Evolutionary conservation across 129 eudicot genomes (phyloP).

Genomic region (Ambrosia artemisiifolia): DNA sequence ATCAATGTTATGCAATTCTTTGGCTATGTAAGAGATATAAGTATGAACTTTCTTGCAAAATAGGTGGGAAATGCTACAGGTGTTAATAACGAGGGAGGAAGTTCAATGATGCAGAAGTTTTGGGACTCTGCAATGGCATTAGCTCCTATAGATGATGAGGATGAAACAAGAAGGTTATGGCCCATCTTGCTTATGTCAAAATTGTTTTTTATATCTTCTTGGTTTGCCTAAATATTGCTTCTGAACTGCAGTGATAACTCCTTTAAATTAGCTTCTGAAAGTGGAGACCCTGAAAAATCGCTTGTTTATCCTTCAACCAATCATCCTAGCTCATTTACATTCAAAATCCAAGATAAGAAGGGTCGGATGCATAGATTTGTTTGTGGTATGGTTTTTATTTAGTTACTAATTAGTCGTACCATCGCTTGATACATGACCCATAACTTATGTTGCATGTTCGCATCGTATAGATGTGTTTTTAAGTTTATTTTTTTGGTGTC

Average conservation of each 20-base stretch:
- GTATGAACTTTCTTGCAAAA: conserved; percentile 9
- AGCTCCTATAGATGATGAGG: conserved; percentile 63
- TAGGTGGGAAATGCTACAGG: conserved; percentile 90
- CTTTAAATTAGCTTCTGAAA: conserved; percentile 63
- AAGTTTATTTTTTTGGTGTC: not conserved
- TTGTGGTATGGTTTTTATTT: conserved; percentile 59
- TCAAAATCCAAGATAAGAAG: conserved; percentile 82
- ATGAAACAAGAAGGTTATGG: conserved; percentile 70
- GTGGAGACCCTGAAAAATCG: conserved; percentile 59
- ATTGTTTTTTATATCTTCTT: not conserved
- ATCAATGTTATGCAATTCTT: not conserved
- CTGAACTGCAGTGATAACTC: conserved; percentile 70
- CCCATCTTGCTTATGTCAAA: not conserved
- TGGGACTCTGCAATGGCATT: conserved; percentile 97
- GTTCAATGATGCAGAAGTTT: conserved; percentile 85
- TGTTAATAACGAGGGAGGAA: conserved; percentile 67
- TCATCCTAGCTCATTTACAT: conserved; percentile 55
- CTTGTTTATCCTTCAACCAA: conserved; percentile 49
- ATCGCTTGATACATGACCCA: not conserved
- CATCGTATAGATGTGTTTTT: not conserved
- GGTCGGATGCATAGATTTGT: conserved; percentile 91
- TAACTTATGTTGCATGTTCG: not conserved
- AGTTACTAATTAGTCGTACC: not conserved
- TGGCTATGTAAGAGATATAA: not conserved
- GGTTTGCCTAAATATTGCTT: conserved; percentile 15